A percentile compares a stretch with the other conserved stretches of the same genome.
Evolutionary conservation across 495 filamentous ascomycete genomes (phyloP).

Genomic region (Pyrenopolyporus hunteri): DNA sequence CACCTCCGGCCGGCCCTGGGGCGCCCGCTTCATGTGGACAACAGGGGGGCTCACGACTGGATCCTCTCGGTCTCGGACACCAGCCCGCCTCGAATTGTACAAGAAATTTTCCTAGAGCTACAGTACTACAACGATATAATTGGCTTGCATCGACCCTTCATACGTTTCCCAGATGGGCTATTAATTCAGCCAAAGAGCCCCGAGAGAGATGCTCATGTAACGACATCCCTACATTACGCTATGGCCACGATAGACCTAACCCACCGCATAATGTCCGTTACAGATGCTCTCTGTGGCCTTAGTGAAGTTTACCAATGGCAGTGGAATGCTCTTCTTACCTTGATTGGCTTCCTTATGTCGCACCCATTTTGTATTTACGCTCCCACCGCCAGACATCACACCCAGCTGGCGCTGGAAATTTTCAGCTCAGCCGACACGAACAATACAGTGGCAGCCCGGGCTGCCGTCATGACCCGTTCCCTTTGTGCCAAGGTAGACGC

Average conservation of each 20-base stretch:
- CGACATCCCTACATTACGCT: constrained; percentile 41
- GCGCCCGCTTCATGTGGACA: constrained; percentile 16
- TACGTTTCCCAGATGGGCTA: constrained; percentile 39
- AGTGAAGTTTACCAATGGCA: constrained; percentile 44
- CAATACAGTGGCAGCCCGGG: constrained; percentile 12
- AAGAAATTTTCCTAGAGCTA: constrained; percentile 21
- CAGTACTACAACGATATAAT: constrained; percentile 45
- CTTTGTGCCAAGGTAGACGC: constrained; percentile 21
- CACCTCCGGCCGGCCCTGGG: constrained; percentile 11
- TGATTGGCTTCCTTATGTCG: constrained; percentile 45
- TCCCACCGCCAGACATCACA: constrained; percentile 3
- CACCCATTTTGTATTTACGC: constrained; percentile 18
- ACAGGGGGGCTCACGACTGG: not conserved
- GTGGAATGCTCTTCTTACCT: constrained; percentile 45
- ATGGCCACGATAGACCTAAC: constrained; percentile 30
- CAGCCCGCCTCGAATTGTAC: constrained; percentile 18
- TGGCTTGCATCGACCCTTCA: constrained; percentile 29
- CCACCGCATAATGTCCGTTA: constrained; percentile 30
- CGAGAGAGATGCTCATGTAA: constrained; percentile 34
- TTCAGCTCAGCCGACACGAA: constrained; percentile 12
- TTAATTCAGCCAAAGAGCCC: constrained; percentile 27
- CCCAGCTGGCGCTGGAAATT: constrained; percentile 16
- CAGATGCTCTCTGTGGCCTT: constrained; percentile 37
- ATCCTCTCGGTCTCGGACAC: constrained; percentile 13
- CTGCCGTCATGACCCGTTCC: constrained; percentile 8